Conservation (phyloP, 495 filamentous ascomycete genomes). For the Xylaria grammica region DNA sequence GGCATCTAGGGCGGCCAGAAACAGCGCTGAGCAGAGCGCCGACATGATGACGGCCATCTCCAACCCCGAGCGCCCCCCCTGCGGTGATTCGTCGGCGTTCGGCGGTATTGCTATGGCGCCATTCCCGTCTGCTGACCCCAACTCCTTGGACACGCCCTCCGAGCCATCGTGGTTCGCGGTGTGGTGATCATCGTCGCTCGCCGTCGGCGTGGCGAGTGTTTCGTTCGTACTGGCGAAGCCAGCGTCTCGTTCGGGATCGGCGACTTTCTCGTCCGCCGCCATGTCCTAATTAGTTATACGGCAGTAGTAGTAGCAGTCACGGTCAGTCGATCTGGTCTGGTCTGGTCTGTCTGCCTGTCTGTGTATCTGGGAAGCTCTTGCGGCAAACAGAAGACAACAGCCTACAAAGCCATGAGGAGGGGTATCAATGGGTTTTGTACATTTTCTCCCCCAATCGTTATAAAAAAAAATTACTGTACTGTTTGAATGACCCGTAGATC, state of each 20-base stretch:
- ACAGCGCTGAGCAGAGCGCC: slow-evolving; percentile 55
- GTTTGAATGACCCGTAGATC: background rate
- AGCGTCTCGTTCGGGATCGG: slow-evolving; percentile 18
- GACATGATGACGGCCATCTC: slow-evolving; percentile 40
- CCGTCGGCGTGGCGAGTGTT: background rate
- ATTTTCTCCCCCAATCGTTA: background rate
- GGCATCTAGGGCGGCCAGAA: slow-evolving; percentile 60
- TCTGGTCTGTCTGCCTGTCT: background rate
- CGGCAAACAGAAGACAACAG: too few species aligned
- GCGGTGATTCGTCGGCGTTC: background rate
- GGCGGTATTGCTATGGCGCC: background rate
- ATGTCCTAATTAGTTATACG: background rate
- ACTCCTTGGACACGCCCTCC: background rate
- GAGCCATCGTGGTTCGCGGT: background rate
- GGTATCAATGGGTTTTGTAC: background rate
- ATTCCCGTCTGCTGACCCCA: background rate
- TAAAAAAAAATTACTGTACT: background rate
- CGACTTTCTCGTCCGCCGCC: slow-evolving; percentile 14
- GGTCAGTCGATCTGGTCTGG: background rate
- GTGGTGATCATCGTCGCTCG: slow-evolving; percentile 8
- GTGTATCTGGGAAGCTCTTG: background rate
- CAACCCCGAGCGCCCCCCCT: slow-evolving; percentile 16
- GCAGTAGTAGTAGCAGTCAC: too few species aligned
- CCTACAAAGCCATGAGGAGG: background rate
- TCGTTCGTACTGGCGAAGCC: slow-evolving; percentile 2